Base-by-base conservation (phyloP, 148 eudicot genomes). In the Selenicereus undatus region DNA sequence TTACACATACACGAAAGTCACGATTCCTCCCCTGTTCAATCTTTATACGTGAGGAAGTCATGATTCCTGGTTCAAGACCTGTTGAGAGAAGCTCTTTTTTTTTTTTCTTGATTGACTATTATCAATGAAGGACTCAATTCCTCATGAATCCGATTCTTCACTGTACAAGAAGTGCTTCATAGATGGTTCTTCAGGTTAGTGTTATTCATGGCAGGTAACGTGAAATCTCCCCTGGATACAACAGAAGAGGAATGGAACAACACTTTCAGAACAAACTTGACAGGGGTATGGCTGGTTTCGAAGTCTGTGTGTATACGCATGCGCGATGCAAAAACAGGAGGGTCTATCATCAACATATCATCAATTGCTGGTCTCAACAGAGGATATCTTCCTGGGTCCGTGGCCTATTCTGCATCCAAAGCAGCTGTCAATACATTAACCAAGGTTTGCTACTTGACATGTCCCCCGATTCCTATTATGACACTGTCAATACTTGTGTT, bases 251-350 rank as follows among this genome's bases (percentile, higher is more conserved):
- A 92, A 87, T 94, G 97, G 97, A 76, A 90, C 29, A 79, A 74
- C 29, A 83, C 86, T 7, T 16, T 87, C 3, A 86, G 51, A 71
- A 94, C 94, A 52, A 92, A 94, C 43, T 60, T 88, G 36, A 89
- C 76, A 0, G 94, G 98, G 27, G 20, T 90, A 27, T 94, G 98
- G 97, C 68, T 94, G 85, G 90, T 92, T 11, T 90, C 97, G 3
- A 94, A 92, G 74, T 80, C 81, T 42, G 90, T 92, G 0, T 83
- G 93, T 26, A 68, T 45, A 68, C 89, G 79, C 35, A 94, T 94
- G 98, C 86, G 93, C 39, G 92, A 88, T 74, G 81, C 88, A 0
- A 83, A 86, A 36, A 73, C 75, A 0, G 92, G 90, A 54, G 98
- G 98, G 68, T 88, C 94, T 0, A 60, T 94, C 39, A 83, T 94